Percentiles rank a stretch among this genome's conserved stretches.
phyloP scores from a whole-genome alignment of 179 eudicot genomes.

The Silene coronaria region DNA sequence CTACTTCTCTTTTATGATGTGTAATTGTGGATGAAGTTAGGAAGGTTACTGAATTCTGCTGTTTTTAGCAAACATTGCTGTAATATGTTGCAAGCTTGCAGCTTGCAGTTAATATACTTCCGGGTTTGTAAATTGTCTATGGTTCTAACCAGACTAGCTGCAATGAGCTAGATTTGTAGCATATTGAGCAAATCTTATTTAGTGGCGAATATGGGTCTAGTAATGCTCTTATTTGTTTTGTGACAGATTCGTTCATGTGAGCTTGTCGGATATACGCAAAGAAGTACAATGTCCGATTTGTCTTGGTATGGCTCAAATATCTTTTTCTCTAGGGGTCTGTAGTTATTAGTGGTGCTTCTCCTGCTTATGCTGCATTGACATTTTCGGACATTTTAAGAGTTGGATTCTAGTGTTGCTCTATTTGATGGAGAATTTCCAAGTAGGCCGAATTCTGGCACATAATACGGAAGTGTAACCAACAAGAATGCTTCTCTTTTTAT shows the following conservation, averaged over 20 bases:
- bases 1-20: constrained; percentile 15
- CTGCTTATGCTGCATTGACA: background rate
- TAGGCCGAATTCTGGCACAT: background rate
- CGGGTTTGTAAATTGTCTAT: background rate
- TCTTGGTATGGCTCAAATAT: constrained; percentile 45
- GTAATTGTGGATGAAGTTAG: too few species aligned
- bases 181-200: background rate
- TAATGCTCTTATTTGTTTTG: constrained; percentile 14
- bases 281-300: constrained; percentile 91
- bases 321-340: background rate
- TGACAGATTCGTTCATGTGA: constrained; percentile 53
- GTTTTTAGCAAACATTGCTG: background rate
- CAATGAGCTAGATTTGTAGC: background rate
- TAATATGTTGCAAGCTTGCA: background rate
- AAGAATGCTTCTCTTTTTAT: background rate
- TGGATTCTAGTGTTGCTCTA: background rate
- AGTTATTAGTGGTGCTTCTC: background rate
- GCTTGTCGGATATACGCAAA: constrained; percentile 70
- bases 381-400: background rate
- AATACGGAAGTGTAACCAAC: background rate
- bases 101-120: background rate
- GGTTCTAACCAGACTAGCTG: background rate
- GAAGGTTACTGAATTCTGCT: background rate
- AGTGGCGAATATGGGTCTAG: constrained; percentile 8
- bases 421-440: constrained; percentile 7